These are phyloP conservation scores for Mucor irregularis DNA, from an alignment of 371 early-diverging fungal species.

Conservation along the genomic window DNA sequence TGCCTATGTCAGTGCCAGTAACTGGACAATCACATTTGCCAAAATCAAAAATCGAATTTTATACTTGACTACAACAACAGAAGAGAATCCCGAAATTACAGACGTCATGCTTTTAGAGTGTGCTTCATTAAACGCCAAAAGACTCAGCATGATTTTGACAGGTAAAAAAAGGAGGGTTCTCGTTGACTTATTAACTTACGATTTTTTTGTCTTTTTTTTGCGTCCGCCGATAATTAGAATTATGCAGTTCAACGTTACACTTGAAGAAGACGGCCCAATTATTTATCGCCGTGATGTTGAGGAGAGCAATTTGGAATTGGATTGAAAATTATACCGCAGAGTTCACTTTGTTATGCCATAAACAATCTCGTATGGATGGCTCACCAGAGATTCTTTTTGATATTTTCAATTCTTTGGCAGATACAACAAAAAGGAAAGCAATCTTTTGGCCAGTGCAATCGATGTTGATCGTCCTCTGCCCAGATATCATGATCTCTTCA, in stretches of 20 bases:
- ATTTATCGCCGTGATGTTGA: conserved; percentile 60
- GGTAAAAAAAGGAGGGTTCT: conserved; percentile 44
- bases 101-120: conserved; percentile 65
- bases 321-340: conserved; percentile 76
- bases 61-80: conserved; percentile 50
- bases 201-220: not conserved
- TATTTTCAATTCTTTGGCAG: conserved; percentile 63
- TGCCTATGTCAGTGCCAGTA: conserved; percentile 75
- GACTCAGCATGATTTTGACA: conserved; percentile 66
- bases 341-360: conserved; percentile 61
- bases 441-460: conserved; percentile 82
- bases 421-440: conserved; percentile 59
- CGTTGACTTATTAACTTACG: not conserved
- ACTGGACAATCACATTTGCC: conserved; percentile 73
- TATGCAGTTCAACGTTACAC: conserved; percentile 46
- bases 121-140: conserved; percentile 61
- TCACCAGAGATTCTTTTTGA: conserved; percentile 75
- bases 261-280: conserved; percentile 66
- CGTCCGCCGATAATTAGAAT: conserved; percentile 33
- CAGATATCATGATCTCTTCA: conserved; percentile 56
- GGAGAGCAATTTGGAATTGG: conserved; percentile 85
- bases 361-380: conserved; percentile 66
- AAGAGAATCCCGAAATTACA: conserved; percentile 66
- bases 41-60: conserved; percentile 59
- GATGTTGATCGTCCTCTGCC: conserved; percentile 73